Base-by-base conservation (phyloP, 352 stramenopile genomes). In the Albugo laibachii region DNA sequence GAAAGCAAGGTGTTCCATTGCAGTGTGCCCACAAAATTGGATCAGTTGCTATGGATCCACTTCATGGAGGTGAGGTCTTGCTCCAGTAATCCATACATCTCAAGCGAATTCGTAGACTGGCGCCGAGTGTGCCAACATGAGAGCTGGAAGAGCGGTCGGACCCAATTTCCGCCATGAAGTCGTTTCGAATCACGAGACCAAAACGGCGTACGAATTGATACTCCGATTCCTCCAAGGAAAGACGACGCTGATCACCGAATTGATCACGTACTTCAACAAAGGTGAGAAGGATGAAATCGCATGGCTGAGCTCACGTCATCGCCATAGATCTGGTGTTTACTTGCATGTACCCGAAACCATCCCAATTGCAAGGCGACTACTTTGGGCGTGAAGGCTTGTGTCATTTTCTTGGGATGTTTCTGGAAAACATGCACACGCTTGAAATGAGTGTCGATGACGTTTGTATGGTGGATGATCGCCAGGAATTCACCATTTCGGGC, bases 261-360 rank as follows among this genome's bases (percentile, higher is more conserved):
- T 88, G 38, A 48, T 88, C 48, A 61, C 79, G 18, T 92, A 86
- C 44, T 92, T 92, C 48, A 92, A 89, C 61, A 92, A 92, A 62
- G 62, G 62, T 70, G 42, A 16, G 41, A 11, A 21, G n/a, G 13
- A 19, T 46, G 27, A 12, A 11, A n/a, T 13, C 14, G 2, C 8
- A 2, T 45, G 20, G 15, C 45, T 50, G 15, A 15, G 31, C 24
- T 15, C 12, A 19, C n/a, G 12, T 18, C 20, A 18, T 57, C 10
- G 11, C 20, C 14, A 13, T 36, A 72, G 79, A 92, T 36, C 56
- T 92, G 12, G 79, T 92, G 24, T 86, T 92, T 48, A 75, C 76
- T 46, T 87, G 73, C 27, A 75, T 63, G 18, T 88, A 84, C 48
- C 76, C 76, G 12, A 88, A 86, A 49, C 74, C 58, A 41, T 67